phyloP scores from a whole-genome alignment of 1,284 basidiomycete genomes.

The Nidula niveotomentosa region DNA sequence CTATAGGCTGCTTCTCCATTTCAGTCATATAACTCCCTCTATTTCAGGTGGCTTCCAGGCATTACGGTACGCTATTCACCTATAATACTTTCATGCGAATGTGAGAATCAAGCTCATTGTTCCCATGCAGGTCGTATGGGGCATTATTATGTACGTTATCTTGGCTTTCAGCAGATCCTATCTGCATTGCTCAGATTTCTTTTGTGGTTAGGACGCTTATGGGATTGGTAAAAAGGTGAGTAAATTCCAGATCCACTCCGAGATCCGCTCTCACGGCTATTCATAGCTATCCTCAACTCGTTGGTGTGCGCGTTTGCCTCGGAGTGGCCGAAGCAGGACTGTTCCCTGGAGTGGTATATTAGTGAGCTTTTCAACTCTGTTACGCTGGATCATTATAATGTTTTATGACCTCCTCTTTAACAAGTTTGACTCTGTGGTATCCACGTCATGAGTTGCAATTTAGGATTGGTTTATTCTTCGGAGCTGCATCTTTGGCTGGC shows the following conservation, averaged over 20 bases:
- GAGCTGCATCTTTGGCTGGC: conserved; percentile 43
- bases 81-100: conserved; percentile 4
- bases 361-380: conserved; percentile 19
- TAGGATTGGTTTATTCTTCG: conserved; percentile 53
- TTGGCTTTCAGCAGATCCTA: conserved; percentile 1
- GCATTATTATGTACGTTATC: conserved; percentile 39
- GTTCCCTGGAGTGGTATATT: conserved; percentile 70
- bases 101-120: not conserved
- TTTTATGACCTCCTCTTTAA: not conserved
- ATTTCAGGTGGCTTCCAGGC: conserved; percentile 42
- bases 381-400: not conserved
- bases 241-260: not conserved
- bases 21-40: not conserved
- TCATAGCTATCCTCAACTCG: conserved; percentile 57
- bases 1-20: not conserved
- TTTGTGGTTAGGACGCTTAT: conserved; percentile 48
- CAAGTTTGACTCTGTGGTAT: conserved; percentile 49
- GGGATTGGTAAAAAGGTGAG: conserved; percentile 65
- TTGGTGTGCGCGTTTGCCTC: conserved; percentile 57
- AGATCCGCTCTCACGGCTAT: not conserved
- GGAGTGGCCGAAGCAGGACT: conserved; percentile 71
- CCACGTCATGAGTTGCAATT: conserved; percentile 48
- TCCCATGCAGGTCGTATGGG: conserved; percentile 41
- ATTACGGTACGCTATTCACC: conserved; percentile 35
- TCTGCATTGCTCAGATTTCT: not conserved